Evolutionary conservation across 2,329 filamentous ascomycete species (phyloP).

Genomic region (Fusarium transvaalense): DNA sequence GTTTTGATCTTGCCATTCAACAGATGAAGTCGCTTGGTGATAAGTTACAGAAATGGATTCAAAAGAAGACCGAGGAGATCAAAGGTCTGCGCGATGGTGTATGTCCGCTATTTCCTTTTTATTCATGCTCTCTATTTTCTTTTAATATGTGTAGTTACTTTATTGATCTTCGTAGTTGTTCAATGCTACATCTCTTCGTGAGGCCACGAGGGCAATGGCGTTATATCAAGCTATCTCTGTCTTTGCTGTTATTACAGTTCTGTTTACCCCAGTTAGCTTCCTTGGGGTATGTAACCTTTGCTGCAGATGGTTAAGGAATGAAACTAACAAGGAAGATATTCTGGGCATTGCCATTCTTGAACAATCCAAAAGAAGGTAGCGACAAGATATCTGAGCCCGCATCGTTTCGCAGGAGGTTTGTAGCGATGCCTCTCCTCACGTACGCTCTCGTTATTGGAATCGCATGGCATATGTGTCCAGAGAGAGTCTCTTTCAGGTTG

Average conservation of each 20-base stretch:
- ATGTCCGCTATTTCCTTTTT: too few species aligned
- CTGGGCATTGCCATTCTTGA: neutral
- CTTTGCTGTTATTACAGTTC: neutral
- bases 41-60: neutral
- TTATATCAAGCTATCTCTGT: neutral
- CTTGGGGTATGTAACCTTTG: neutral
- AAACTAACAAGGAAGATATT: accelerated
- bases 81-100: neutral
- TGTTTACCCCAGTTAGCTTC: neutral
- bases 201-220: neutral
- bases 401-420: neutral
- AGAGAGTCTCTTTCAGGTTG: too few species aligned
- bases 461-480: neutral
- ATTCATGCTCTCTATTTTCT: too few species aligned
- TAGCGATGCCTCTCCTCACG: neutral
- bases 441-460: accelerated
- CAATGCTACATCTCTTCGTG: neutral
- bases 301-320: accelerated
- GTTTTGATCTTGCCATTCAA: too few species aligned
- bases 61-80: neutral
- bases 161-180: neutral
- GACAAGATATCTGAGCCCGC: accelerated
- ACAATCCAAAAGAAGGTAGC: accelerated
- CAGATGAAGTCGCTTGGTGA: too few species aligned
- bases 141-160: too few species aligned